A percentile compares a stretch with the other conserved stretches of the same genome.
Evolutionary conservation across 371 early-diverging fungal species (phyloP).

Genomic region (Coemansia linderi): DNA sequence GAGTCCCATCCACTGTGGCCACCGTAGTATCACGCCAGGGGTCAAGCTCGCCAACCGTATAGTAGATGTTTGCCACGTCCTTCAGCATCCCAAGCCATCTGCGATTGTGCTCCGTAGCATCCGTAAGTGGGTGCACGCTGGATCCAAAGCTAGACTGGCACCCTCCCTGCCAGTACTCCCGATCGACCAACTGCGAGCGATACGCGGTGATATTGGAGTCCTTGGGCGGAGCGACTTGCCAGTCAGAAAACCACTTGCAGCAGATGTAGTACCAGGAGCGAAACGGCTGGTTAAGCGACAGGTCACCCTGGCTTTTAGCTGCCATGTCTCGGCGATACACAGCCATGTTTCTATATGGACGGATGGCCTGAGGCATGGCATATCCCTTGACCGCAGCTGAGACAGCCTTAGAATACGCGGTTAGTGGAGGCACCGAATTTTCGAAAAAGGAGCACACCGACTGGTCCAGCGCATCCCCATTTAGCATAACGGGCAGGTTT

Average conservation of each 20-base stretch:
- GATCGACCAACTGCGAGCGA: constrained; percentile 54
- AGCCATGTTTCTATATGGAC: constrained; percentile 12
- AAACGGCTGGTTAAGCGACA: constrained; percentile 21
- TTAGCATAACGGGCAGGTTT: constrained; percentile 5
- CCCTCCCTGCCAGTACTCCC: constrained; percentile 53
- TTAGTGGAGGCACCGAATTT: not conserved
- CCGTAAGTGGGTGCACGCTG: constrained; percentile 45
- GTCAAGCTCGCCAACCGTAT: constrained; percentile 22
- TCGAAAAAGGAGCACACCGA: constrained; percentile 17
- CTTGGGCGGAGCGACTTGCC: constrained; percentile 56
- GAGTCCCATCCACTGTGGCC: not conserved
- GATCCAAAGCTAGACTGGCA: constrained; percentile 56
- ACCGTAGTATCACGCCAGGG: constrained; percentile 27
- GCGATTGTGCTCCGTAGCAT: constrained; percentile 51
- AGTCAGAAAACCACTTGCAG: constrained; percentile 67
- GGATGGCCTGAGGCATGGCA: constrained; percentile 2
- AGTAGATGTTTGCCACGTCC: constrained; percentile 14
- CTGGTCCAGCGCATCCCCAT: not conserved
- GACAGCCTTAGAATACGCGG: not conserved
- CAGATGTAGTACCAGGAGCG: constrained; percentile 64
- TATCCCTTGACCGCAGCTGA: not conserved
- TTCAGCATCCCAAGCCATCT: constrained; percentile 26
- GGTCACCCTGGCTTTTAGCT: not conserved
- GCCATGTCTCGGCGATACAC: not conserved
- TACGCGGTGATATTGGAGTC: constrained; percentile 17